Conservation (phyloP, 2,329 filamentous ascomycete genomes). For the Colletotrichum theobromicola region DNA sequence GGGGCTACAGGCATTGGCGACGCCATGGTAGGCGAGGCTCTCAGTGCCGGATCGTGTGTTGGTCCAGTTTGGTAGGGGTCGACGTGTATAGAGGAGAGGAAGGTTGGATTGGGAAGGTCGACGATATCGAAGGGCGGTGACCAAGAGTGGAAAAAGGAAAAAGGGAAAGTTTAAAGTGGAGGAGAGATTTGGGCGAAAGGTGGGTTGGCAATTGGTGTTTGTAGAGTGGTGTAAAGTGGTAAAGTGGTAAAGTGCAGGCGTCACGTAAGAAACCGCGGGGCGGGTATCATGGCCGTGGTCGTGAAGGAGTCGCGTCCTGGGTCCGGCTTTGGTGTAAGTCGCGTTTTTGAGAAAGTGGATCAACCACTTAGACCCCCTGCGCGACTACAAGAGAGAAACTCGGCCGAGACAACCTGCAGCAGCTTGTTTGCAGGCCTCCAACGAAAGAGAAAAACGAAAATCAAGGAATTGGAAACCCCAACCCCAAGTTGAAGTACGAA, state of each 20-base stretch:
- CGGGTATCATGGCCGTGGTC: conserved; percentile 23
- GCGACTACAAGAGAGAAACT: background rate
- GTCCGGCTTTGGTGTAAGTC: conserved; percentile 17
- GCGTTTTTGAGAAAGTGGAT: conserved; percentile 22
- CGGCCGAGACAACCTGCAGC: background rate
- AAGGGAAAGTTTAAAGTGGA: conserved; percentile 15
- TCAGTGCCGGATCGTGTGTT: background rate
- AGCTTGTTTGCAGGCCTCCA: background rate
- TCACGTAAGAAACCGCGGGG: conserved; percentile 23
- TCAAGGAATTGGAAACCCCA: background rate
- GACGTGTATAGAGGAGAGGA: background rate
- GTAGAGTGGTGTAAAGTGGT: conserved; percentile 17
- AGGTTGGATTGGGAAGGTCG: background rate
- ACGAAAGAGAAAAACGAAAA: background rate
- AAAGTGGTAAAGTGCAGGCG: conserved; percentile 18
- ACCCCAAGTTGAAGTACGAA: background rate
- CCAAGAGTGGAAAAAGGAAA: conserved; percentile 4
- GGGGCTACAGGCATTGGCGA: conserved; percentile 40
- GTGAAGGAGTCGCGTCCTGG: conserved; percentile 18
- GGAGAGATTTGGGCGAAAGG: background rate
- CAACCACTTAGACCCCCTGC: conserved; percentile 19
- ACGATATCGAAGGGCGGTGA: conserved; percentile 7
- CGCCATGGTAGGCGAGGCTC: conserved; percentile 38
- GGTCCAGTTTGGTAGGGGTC: background rate
- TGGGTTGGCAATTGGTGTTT: conserved; percentile 17